Conservation (phyloP, 2,329 filamentous ascomycete genomes). For the Myriosclerotinia scirpicola region DNA sequence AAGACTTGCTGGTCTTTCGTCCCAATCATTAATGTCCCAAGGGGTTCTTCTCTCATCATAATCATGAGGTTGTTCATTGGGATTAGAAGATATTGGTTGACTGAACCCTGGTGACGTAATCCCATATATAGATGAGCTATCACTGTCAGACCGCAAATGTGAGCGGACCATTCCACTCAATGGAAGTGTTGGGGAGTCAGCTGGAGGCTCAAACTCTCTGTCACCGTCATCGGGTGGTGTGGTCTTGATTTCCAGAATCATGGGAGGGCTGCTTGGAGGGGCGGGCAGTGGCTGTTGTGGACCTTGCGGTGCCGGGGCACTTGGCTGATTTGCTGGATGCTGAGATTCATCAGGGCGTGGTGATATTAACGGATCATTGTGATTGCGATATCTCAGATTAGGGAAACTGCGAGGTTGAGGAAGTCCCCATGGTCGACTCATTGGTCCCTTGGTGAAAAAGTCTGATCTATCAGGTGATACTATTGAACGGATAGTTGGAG, state of each 20-base stretch:
- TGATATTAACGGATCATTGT: constrained; percentile 32
- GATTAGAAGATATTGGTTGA: constrained; percentile 44
- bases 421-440: constrained; percentile 20
- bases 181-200: constrained; percentile 75
- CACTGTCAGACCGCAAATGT: constrained; percentile 80
- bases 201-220: constrained; percentile 25
- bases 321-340: constrained; percentile 34
- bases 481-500: constrained; percentile 31
- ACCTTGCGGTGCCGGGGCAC: background rate
- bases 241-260: constrained; percentile 15
- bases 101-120: constrained; percentile 47
- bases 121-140: constrained; percentile 75
- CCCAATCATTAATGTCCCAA: constrained; percentile 46
- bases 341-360: constrained; percentile 38
- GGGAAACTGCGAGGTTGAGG: constrained; percentile 31
- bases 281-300: constrained; percentile 15
- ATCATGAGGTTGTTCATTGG: constrained; percentile 38
- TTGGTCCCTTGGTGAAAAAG: constrained; percentile 20
- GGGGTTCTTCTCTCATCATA: constrained; percentile 46
- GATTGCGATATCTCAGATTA: constrained; percentile 33
- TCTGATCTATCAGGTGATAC: constrained; percentile 26
- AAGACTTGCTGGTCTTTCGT: constrained; percentile 27
- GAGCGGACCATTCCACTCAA: constrained; percentile 80
- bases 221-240: constrained; percentile 16
- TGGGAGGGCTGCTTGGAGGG: constrained; percentile 5